These are phyloP conservation scores for Ganoderma boninense DNA, from an alignment of 1,284 basidiomycete species.

Conservation along the genomic window DNA sequence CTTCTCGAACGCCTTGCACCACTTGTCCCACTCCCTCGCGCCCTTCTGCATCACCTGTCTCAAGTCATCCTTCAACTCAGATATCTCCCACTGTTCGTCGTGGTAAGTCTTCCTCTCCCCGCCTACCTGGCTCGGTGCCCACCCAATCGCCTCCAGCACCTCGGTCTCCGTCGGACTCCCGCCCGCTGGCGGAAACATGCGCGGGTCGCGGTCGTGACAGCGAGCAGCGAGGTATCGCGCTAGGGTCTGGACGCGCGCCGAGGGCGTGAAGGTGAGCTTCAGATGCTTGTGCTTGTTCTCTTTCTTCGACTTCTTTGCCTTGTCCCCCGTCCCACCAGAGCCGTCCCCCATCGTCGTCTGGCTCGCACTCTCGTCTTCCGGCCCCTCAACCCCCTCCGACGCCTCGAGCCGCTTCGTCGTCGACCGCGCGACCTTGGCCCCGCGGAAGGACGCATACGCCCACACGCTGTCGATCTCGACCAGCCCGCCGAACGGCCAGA, in stretches of 20 bases:
- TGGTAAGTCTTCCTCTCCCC: conserved; percentile 1
- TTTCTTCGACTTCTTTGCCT: not conserved
- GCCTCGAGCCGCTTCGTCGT: conserved; percentile 3
- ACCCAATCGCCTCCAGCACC: conserved; percentile 8
- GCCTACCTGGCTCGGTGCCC: conserved; percentile 6
- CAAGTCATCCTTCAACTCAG: conserved; percentile 6
- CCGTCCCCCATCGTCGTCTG: not conserved
- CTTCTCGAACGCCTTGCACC: conserved; percentile 10
- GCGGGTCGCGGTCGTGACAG: conserved; percentile 7
- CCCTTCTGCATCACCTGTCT: conserved; percentile 9
- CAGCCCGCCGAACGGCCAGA: conserved; percentile 8
- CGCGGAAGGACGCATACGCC: conserved; percentile 11
- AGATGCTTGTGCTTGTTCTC: conserved; percentile 8
- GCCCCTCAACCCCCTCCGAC: not conserved
- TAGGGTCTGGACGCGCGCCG: not conserved
- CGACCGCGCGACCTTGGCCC: conserved; percentile 5
- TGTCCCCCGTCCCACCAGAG: not conserved
- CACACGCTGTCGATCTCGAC: conserved; percentile 10
- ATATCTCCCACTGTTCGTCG: conserved; percentile 3
- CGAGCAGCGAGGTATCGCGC: conserved; percentile 3
- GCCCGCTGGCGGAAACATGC: conserved; percentile 7
- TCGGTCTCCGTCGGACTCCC: conserved; percentile 7
- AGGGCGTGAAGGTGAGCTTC: conserved; percentile 10
- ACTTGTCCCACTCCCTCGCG: conserved; percentile 8
- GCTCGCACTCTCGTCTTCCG: not conserved